Conservation (phyloP, 805 yeast species). For the Yamadazyma sp. region DNA sequence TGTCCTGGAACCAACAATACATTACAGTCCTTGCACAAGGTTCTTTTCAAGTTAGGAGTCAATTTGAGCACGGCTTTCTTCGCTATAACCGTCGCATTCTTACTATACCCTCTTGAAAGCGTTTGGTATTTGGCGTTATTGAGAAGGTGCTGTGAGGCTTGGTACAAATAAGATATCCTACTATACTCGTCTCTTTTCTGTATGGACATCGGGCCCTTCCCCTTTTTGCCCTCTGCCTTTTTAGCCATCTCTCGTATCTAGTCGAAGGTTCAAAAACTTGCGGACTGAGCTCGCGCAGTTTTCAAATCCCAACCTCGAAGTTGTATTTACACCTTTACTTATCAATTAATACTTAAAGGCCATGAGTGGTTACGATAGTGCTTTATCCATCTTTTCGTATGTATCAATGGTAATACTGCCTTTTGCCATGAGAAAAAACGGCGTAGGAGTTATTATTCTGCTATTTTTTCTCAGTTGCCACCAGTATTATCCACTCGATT, state of each 20-base stretch:
- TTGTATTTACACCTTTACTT: not conserved
- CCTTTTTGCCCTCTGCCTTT: slow-evolving; percentile 12
- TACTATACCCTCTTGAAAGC: slow-evolving; percentile 56
- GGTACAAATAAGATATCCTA: slow-evolving; percentile 59
- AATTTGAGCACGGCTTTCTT: slow-evolving; percentile 66
- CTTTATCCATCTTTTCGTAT: slow-evolving; percentile 92
- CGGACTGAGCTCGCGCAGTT: no score
- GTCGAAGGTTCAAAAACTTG: no score
- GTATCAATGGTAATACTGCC: no score
- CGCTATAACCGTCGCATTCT: slow-evolving; percentile 58
- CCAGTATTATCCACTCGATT: slow-evolving; percentile 9
- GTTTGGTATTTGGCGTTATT: slow-evolving; percentile 32
- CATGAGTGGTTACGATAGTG: slow-evolving; percentile 99
- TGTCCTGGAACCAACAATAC: slow-evolving; percentile 50
- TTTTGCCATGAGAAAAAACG: no score
- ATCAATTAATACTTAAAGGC: slow-evolving; percentile 2
- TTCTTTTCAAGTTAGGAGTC: slow-evolving; percentile 65
- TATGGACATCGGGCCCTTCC: slow-evolving; percentile 34
- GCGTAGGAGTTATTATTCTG: no score
- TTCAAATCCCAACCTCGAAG: slow-evolving; percentile 1
- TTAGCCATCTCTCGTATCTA: slow-evolving; percentile 11
- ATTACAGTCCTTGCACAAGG: slow-evolving; percentile 67
- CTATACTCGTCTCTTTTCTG: slow-evolving; percentile 59
- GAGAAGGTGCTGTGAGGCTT: slow-evolving; percentile 44
- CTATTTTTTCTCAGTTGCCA: slow-evolving; percentile 12